Percentiles rank a stretch among this genome's conserved stretches.
Evolutionary conservation across 2,329 filamentous ascomycete genomes (phyloP).

Genomic region (Epichloe elymi): DNA sequence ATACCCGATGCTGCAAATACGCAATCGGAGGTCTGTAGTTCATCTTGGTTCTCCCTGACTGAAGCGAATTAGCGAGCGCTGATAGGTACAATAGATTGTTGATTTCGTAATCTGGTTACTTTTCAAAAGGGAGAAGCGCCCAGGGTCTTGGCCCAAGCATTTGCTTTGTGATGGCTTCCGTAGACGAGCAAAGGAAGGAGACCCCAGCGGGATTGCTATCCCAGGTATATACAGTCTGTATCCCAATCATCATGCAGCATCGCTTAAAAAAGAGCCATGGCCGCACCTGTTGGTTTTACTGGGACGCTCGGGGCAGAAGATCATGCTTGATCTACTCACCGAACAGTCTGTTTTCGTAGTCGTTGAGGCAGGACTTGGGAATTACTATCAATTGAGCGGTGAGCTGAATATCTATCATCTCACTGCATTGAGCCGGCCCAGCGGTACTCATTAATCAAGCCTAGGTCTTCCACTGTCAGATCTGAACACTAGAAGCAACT

Average conservation of each 20-base stretch:
- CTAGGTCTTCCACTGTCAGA: constrained; percentile 39
- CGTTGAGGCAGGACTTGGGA: constrained; percentile 45
- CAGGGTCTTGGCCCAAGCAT: constrained; percentile 47
- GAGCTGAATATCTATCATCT: constrained; percentile 13
- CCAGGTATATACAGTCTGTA: constrained; percentile 52
- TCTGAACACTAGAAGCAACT: constrained; percentile 13
- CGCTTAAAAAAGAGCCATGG: constrained; percentile 62
- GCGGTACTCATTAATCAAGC: constrained; percentile 2
- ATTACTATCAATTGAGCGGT: constrained; percentile 73
- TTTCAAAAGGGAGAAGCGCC: constrained; percentile 45
- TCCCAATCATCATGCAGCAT: constrained; percentile 56
- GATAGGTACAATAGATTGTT: constrained; percentile 44
- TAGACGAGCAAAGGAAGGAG: constrained; percentile 24
- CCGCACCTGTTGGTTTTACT: constrained; percentile 59
- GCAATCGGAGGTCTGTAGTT: constrained; percentile 46
- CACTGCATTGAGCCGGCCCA: not conserved
- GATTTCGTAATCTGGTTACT: constrained; percentile 67
- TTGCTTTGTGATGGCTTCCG: constrained; percentile 76
- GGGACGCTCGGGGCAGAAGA: constrained; percentile 59
- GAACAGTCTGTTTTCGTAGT: constrained; percentile 64
- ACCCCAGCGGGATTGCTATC: constrained; percentile 30
- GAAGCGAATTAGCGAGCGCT: not conserved
- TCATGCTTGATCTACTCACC: constrained; percentile 66
- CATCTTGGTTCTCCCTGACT: not conserved
- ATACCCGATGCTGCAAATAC: constrained; percentile 32